A percentile compares a stretch with the other conserved stretches of the same genome.
These are phyloP conservation scores for Colletotrichum spaethianum DNA, from an alignment of 2,329 filamentous ascomycete species.

Conservation along the genomic window DNA sequence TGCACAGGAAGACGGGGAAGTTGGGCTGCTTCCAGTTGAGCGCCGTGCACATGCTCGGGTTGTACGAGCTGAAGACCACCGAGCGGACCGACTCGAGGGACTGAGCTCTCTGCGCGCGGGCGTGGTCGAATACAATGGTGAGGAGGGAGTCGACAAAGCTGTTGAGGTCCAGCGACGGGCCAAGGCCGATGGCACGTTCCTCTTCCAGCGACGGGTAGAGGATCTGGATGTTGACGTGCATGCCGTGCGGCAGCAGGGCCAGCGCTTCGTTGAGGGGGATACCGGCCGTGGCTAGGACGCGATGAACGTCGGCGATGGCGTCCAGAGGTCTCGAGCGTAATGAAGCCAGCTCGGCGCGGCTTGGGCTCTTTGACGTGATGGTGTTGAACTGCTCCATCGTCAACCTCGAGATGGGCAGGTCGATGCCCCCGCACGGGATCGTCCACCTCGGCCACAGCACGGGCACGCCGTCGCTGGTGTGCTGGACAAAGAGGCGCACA, in stretches of 20 bases:
- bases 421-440: slow-evolving; percentile 80
- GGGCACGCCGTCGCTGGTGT: slow-evolving; percentile 88
- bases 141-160: slow-evolving; percentile 87
- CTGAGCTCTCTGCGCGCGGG: slow-evolving; percentile 74
- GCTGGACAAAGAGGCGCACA: slow-evolving; percentile 89
- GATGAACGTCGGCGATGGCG: slow-evolving; percentile 77
- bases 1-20: slow-evolving; percentile 95
- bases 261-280: slow-evolving; percentile 86
- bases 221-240: slow-evolving; percentile 94
- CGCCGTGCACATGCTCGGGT: slow-evolving; percentile 89
- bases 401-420: slow-evolving; percentile 86
- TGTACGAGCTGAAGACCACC: slow-evolving; percentile 95
- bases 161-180: slow-evolving; percentile 87
- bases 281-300: slow-evolving; percentile 80
- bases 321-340: slow-evolving; percentile 63
- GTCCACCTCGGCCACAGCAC: slow-evolving; percentile 92
- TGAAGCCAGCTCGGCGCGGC: slow-evolving; percentile 58
- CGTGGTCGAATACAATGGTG: slow-evolving; percentile 91
- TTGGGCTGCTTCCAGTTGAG: slow-evolving; percentile 99
- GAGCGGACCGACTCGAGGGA: slow-evolving; percentile 84
- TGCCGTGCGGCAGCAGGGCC: slow-evolving; percentile 78
- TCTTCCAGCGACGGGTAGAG: slow-evolving; percentile 86
- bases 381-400: slow-evolving; percentile 80
- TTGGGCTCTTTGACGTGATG: slow-evolving; percentile 61
- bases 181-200: slow-evolving; percentile 78